Conservation (phyloP, 2,329 filamentous ascomycete genomes). For the Fusarium metavorans region DNA sequence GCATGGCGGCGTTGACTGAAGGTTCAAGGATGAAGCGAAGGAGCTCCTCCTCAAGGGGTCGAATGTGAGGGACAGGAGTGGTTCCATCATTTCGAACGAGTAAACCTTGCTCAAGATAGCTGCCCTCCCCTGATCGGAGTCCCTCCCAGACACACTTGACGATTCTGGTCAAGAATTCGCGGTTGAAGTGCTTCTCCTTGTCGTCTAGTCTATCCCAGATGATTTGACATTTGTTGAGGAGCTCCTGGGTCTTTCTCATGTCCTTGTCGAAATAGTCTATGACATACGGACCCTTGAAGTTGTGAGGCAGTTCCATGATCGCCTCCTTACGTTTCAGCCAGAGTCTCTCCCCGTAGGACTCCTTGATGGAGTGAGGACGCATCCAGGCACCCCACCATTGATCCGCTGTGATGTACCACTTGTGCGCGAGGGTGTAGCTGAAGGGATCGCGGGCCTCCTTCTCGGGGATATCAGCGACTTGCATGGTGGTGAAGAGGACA, state of each 20-base stretch:
- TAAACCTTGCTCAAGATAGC: background rate
- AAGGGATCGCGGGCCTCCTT: slow-evolving; percentile 44
- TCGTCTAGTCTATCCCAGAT: slow-evolving; percentile 12
- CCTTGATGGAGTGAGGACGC: slow-evolving; percentile 28
- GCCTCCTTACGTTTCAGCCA: slow-evolving; percentile 15
- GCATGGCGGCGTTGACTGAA: slow-evolving; percentile 21
- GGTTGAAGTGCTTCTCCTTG: slow-evolving; percentile 13
- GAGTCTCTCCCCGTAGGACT: slow-evolving; percentile 20
- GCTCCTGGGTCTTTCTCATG: slow-evolving; percentile 37
- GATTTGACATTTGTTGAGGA: slow-evolving; percentile 24
- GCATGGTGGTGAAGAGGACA: slow-evolving; percentile 37
- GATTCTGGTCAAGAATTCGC: slow-evolving; percentile 31
- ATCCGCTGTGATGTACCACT: slow-evolving; percentile 34
- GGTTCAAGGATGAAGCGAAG: slow-evolving; percentile 36
- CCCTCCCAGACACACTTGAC: slow-evolving; percentile 4
- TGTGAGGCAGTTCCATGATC: slow-evolving; percentile 41
- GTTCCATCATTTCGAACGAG: background rate
- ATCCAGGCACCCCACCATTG: slow-evolving; percentile 36
- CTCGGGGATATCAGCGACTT: slow-evolving; percentile 37
- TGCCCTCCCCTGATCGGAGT: background rate
- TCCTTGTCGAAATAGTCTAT: slow-evolving; percentile 36
- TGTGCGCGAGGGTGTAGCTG: slow-evolving; percentile 43
- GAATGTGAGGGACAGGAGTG: slow-evolving; percentile 22
- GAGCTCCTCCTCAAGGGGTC: slow-evolving; percentile 40
- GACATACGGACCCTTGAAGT: slow-evolving; percentile 40